Percentiles rank a stretch among this genome's conserved stretches.
Evolutionary conservation across 2,329 filamentous ascomycete species (phyloP).

Genomic region (Bipolaris sorokiniana): DNA sequence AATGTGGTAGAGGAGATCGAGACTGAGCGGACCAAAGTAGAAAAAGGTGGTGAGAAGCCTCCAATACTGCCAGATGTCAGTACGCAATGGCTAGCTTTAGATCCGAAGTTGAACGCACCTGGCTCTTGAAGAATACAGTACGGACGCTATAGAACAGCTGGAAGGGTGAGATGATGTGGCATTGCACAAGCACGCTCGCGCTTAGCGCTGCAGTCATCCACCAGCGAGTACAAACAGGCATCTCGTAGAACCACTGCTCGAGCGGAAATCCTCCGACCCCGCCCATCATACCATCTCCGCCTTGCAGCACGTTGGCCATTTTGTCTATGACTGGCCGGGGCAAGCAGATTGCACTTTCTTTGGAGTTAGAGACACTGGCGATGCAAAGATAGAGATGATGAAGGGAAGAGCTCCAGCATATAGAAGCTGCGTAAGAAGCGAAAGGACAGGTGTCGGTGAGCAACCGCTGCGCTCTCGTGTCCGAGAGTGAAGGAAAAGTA

Average conservation of each 20-base stretch:
- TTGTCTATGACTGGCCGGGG: neutral
- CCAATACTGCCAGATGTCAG: constrained; percentile 75
- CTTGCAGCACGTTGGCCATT: constrained; percentile 56
- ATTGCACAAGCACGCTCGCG: constrained; percentile 89
- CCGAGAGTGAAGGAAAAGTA: constrained; percentile 1
- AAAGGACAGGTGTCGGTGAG: constrained; percentile 20
- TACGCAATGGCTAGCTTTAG: neutral
- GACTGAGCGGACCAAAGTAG: constrained; percentile 92
- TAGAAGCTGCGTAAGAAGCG: neutral
- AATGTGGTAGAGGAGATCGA: constrained; percentile 95
- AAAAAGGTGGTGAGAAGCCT: constrained; percentile 94
- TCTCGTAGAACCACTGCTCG: constrained; percentile 98
- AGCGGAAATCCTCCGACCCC: constrained; percentile 75
- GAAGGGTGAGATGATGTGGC: constrained; percentile 88
- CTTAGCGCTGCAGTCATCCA: constrained; percentile 94
- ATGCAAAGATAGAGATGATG: neutral
- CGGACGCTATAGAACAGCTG: constrained; percentile 97
- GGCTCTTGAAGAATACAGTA: constrained; percentile 87
- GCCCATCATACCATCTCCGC: constrained; percentile 52
- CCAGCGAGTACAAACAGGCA: constrained; percentile 93
- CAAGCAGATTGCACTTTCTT: neutral
- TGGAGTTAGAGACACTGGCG: neutral
- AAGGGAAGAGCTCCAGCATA: neutral
- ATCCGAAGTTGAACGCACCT: constrained; percentile 63
- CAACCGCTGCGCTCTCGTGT: constrained; percentile 2